Evolutionary conservation across 805 yeast species (phyloP), one percentile per base, ranked within the genome.

Genomic region (Saccharomycopsis schoenii): DNA sequence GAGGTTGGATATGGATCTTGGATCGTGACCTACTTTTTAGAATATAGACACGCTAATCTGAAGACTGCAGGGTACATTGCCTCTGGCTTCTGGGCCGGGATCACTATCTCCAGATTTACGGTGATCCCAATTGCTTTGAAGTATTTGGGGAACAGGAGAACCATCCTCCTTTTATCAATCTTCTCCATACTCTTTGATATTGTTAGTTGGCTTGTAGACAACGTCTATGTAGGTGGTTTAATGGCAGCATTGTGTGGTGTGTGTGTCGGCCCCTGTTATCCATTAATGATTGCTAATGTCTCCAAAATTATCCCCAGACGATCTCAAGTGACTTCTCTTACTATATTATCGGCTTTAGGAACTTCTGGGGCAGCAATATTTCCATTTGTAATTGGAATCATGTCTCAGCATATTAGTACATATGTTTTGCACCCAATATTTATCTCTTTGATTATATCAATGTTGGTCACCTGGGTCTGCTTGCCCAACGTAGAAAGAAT

Each of bases 11-110:
- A 83, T 67, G 87, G 84, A 14, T 86, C 86, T 21, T 84, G 88
- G 89, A 75, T 80, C 51, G 85, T 83, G 36, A 82, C 88, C 1
- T 84, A 75, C 66, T 70, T 84, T 62, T 74, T 81, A 42, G 80
- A 77, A 29, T 80, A 81, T 64, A 73, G 86, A 54, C 71, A 74
- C 40, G 86, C 82, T 1, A 67, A 72, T 58, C 65, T 69, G 2
- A 60, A 67, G 0, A 67, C 75, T 10, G 74, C 77, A 58, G 86
- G 88, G 25, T 83, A 82, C 66, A 83, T 83, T 24, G 78, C 85
- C 0, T 79, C 86, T 11, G 88, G 88, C 0, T 82, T 80, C 66
- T 84, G 88, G 88, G 82, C 77, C 19, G 89, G 89, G 15, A 71
- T 84, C 37, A 81, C 88, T 0, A 47, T 81, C 9, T 88, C 88